A percentile compares a stretch with the other conserved stretches of the same genome.
Evolutionary conservation across 139 green algal genomes (phyloP).

Genomic region (Picochlorum sp.): DNA sequence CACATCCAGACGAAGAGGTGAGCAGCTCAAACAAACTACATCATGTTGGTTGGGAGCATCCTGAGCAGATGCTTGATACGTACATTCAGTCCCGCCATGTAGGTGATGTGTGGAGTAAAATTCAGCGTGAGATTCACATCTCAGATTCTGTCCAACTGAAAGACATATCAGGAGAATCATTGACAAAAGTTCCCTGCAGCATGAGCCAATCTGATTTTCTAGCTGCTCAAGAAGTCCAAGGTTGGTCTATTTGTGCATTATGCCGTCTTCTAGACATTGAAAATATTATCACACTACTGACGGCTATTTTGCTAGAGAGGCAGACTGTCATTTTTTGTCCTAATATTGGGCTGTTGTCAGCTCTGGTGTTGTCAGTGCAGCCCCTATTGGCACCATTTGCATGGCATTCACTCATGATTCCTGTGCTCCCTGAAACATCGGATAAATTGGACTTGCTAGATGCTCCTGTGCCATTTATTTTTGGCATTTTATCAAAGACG

Average conservation of each 20-base stretch:
- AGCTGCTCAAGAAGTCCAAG: conserved; percentile 14
- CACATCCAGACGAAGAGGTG: conserved; percentile 16
- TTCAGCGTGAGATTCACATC: neutral
- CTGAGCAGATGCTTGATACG: neutral
- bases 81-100: neutral
- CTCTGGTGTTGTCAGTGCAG: conserved; percentile 61
- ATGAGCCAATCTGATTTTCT: neutral
- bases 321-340: conserved; percentile 84
- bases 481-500: conserved; percentile 83
- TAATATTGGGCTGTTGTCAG: conserved; percentile 57
- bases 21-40: too few relatives aligned
- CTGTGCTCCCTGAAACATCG: conserved; percentile 48
- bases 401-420: conserved; percentile 81
- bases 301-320: conserved; percentile 69
- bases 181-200: neutral
- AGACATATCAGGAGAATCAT: neutral
- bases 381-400: conserved; percentile 71
- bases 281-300: conserved; percentile 65
- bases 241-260: conserved; percentile 62
- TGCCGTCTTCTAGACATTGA: conserved; percentile 67
- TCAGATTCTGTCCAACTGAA: neutral
- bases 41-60: neutral
- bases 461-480: conserved; percentile 65
- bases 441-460: conserved; percentile 33
- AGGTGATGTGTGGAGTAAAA: neutral